Conservation (phyloP, 768 basidiomycete genomes). For the Suillus discolor region DNA sequence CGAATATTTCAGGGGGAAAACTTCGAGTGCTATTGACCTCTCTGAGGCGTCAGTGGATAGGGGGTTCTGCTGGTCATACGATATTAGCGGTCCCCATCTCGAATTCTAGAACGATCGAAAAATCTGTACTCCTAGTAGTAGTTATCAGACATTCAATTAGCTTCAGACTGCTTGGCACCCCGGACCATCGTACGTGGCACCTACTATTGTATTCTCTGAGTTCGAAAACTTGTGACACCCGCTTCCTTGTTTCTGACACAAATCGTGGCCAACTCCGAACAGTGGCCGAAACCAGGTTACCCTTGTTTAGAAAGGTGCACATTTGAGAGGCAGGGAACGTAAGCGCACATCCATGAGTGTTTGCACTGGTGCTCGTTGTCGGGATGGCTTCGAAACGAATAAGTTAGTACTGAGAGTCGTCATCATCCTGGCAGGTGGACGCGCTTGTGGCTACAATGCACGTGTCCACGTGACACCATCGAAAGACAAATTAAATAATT, state of each 20-base stretch:
- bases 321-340: background rate
- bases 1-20: background rate
- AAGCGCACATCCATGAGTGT: background rate
- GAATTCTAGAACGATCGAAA: too few relatives aligned
- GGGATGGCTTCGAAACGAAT: background rate
- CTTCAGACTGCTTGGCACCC: background rate
- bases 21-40: background rate
- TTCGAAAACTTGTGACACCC: background rate
- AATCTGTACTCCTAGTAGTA: too few relatives aligned
- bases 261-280: background rate
- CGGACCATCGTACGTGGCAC: too few relatives aligned
- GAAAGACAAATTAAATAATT: constrained; percentile 20
- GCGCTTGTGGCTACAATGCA: constrained; percentile 30
- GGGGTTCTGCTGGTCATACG: too few relatives aligned
- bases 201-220: background rate
- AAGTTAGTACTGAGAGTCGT: background rate
- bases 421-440: background rate
- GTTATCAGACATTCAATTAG: background rate
- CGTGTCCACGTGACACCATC: constrained; percentile 24
- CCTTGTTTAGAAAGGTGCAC: background rate
- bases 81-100: too few relatives aligned
- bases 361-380: background rate
- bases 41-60: too few relatives aligned
- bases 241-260: background rate
- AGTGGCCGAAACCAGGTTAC: background rate